A percentile compares a stretch with the other conserved stretches of the same genome.
phyloP scores from a whole-genome alignment of 164 flowering plant species.

The Nelumbo lutea region DNA sequence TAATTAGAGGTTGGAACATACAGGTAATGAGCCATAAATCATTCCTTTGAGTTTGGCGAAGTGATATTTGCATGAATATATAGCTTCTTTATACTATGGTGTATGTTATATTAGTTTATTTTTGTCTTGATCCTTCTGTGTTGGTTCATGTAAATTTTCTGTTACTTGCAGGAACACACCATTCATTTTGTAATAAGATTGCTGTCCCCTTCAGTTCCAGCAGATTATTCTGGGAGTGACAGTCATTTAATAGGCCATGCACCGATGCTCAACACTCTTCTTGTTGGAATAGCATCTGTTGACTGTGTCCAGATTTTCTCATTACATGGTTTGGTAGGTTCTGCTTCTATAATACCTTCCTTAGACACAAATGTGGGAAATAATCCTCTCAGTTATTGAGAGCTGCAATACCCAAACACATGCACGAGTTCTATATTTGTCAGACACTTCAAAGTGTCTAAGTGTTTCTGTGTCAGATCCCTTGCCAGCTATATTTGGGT shows the following conservation, averaged over 20 bases:
- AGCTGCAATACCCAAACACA: no score
- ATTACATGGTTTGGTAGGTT: conserved; percentile 84
- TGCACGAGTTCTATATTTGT: no score
- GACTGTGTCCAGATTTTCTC: conserved; percentile 87
- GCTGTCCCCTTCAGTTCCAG: conserved; percentile 74
- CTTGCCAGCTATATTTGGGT: no score
- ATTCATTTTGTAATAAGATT: conserved; percentile 62
- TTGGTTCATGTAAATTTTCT: background rate
- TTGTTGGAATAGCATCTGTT: conserved; percentile 75
- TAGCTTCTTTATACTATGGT: no score
- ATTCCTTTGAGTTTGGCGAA: background rate
- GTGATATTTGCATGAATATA: background rate
- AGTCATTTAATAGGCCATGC: conserved; percentile 78
- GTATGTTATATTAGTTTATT: no score
- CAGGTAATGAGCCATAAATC: conserved; percentile 46
- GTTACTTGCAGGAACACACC: conserved; percentile 75
- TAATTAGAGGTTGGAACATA: conserved; percentile 91
- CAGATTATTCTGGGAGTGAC: conserved; percentile 54
- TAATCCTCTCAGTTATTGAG: background rate
- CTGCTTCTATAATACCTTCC: background rate
- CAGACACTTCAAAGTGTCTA: no score
- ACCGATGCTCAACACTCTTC: conserved; percentile 69
- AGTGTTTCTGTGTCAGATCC: no score
- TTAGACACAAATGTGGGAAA: background rate
- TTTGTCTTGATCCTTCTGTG: background rate